A percentile compares a stretch with the other conserved stretches of the same genome.
Conservation (phyloP, 2,329 filamentous ascomycete species). For the Malbranchea zuffiana region DNA sequence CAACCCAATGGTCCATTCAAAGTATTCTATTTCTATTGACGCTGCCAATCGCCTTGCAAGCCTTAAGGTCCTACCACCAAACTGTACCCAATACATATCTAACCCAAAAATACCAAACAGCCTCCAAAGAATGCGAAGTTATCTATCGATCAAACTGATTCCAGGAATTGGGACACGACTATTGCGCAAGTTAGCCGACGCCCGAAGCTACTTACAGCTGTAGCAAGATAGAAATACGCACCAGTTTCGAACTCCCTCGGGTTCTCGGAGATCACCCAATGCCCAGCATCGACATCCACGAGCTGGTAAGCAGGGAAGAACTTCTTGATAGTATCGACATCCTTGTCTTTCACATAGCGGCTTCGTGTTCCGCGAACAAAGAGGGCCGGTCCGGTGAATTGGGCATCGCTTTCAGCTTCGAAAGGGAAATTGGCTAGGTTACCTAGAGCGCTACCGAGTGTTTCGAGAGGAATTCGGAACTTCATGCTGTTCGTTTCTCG, state of each 20-base stretch:
- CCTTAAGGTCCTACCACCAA: too few relatives aligned
- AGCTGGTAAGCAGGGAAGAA: conserved; percentile 73
- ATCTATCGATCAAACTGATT: too few relatives aligned
- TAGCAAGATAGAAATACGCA: too few relatives aligned
- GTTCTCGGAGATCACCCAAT: conserved; percentile 86
- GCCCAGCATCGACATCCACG: conserved; percentile 64
- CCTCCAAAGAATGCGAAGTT: too few relatives aligned
- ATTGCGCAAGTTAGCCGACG: too few relatives aligned
- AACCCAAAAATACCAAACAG: too few relatives aligned
- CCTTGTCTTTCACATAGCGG: conserved; percentile 23
- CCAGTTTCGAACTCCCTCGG: conserved; percentile 66
- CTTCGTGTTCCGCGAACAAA: conserved; percentile 45
- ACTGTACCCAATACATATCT: too few relatives aligned
- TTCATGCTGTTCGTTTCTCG: conserved; percentile 46
- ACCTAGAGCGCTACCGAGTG: conserved; percentile 56
- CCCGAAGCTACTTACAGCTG: too few relatives aligned
- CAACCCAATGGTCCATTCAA: too few relatives aligned
- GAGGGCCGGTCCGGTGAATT: conserved; percentile 63
- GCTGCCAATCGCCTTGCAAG: too few relatives aligned
- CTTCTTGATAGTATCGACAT: conserved; percentile 21
- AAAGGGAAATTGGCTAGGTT: conserved; percentile 85
- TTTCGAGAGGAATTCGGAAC: conserved; percentile 69
- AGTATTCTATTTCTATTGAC: too few relatives aligned
- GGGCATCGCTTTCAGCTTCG: conserved; percentile 51
- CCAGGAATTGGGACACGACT: too few relatives aligned